Evolutionary conservation across 129 eudicot species (phyloP).

Genomic region (Centella asiatica): DNA sequence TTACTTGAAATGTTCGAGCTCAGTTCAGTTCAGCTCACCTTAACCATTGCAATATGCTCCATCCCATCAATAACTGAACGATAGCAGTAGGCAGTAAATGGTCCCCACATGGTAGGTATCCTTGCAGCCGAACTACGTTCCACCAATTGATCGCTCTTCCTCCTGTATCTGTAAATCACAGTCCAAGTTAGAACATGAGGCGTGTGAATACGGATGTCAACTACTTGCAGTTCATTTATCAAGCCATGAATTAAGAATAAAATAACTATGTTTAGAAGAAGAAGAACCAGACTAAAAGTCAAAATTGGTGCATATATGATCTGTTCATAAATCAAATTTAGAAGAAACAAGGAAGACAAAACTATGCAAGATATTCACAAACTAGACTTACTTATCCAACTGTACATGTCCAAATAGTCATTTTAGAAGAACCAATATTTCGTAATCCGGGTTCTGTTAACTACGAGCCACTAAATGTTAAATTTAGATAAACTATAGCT

Average conservation of each 20-base stretch:
- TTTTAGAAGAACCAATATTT: too few species aligned
- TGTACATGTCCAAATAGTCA: too few species aligned
- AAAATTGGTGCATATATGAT: too few species aligned
- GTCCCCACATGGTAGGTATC: slow-evolving; percentile 86
- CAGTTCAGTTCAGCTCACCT: slow-evolving; percentile 28
- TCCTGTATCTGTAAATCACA: slow-evolving; percentile 55
- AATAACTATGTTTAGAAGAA: not conserved
- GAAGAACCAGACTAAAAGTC: not conserved
- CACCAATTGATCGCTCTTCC: slow-evolving; percentile 60
- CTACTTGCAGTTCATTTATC: not conserved
- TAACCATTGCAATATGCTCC: slow-evolving; percentile 82
- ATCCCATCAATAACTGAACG: slow-evolving; percentile 60
- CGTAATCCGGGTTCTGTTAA: too few species aligned
- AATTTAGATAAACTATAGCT: too few species aligned
- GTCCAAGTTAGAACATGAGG: not conserved
- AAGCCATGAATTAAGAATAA: not conserved
- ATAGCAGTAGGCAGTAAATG: slow-evolving; percentile 70
- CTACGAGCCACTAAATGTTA: too few species aligned
- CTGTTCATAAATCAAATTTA: too few species aligned
- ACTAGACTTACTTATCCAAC: too few species aligned
- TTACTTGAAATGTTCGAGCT: not conserved
- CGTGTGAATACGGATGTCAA: not conserved
- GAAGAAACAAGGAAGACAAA: too few species aligned
- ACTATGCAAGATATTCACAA: too few species aligned
- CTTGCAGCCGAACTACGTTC: slow-evolving; percentile 77